These are phyloP conservation scores for Metrosideros polymorpha DNA, from an alignment of 441 rosid genomes.

Conservation along the genomic window DNA sequence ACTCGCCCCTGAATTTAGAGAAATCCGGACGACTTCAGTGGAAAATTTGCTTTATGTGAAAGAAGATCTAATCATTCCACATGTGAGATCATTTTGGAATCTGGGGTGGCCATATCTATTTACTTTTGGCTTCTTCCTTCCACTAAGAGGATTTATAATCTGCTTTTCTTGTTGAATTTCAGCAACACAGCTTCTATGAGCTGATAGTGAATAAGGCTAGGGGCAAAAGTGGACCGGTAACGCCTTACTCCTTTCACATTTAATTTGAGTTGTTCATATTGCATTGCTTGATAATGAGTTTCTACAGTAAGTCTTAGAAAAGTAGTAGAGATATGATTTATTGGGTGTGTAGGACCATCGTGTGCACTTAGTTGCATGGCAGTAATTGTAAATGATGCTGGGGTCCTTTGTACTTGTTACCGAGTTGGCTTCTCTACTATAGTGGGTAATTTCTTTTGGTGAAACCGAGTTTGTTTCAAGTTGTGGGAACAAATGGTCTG, in stretches of 20 bases:
- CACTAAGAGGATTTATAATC: neutral
- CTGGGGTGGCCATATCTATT: neutral
- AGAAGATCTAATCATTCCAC: constrained; percentile 96
- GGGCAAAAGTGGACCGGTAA: constrained; percentile 99
- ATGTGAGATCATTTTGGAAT: constrained; percentile 43
- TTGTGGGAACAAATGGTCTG: neutral
- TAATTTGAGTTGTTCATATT: neutral
- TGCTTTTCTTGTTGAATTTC: constrained; percentile 21
- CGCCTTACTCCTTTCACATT: neutral
- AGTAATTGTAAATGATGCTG: neutral
- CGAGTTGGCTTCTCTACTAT: neutral
- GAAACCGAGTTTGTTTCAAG: neutral
- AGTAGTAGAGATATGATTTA: neutral
- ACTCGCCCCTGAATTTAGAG: constrained; percentile 97
- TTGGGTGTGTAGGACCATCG: neutral
- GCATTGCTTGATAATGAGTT: neutral
- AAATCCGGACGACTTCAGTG: constrained; percentile 84
- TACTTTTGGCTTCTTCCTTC: neutral
- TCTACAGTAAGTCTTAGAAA: neutral
- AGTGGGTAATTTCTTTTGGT: neutral
- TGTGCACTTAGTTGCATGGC: neutral
- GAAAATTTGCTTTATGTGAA: constrained; percentile 94
- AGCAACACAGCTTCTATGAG: constrained; percentile 99
- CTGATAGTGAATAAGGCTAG: constrained; percentile 91
- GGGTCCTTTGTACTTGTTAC: neutral